Percentiles rank a stretch among this genome's conserved stretches.
Conservation (phyloP, 495 filamentous ascomycete species). For the Ramalina intermedia region DNA sequence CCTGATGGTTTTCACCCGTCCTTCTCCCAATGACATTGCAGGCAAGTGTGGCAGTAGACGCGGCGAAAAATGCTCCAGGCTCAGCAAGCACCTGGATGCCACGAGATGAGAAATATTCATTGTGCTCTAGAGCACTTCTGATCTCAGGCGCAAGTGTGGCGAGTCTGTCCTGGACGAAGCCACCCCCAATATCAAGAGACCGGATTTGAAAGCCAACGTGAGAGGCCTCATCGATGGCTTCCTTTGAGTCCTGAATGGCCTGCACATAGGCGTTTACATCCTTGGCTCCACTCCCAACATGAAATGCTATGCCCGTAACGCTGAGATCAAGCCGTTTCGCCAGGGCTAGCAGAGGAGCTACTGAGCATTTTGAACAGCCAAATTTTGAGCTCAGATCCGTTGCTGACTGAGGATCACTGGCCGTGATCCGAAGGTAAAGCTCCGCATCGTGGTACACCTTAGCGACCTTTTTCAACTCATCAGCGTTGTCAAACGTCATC, state of each 20-base stretch:
- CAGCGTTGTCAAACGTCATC: constrained; percentile 25
- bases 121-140: not conserved
- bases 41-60: constrained; percentile 17
- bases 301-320: constrained; percentile 23
- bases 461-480: constrained; percentile 22
- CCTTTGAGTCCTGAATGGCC: constrained; percentile 17
- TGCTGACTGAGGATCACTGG: constrained; percentile 16
- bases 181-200: constrained; percentile 23
- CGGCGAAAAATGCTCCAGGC: constrained; percentile 22
- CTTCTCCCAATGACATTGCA: constrained; percentile 21
- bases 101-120: constrained; percentile 8
- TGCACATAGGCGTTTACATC: constrained; percentile 14
- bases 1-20: constrained; percentile 1
- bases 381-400: constrained; percentile 20
- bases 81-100: constrained; percentile 19
- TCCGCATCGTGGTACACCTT: constrained; percentile 17
- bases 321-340: constrained; percentile 19
- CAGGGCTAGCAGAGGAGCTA: constrained; percentile 9
- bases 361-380: constrained; percentile 17
- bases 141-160: constrained; percentile 12
- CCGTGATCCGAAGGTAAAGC: constrained; percentile 21
- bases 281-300: constrained; percentile 19
- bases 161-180: constrained; percentile 19
- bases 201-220: constrained; percentile 7
- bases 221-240: constrained; percentile 14